These are phyloP conservation scores for Hyaloscypha bicolor DNA, from an alignment of 495 filamentous ascomycete genomes.

Conservation along the genomic window DNA sequence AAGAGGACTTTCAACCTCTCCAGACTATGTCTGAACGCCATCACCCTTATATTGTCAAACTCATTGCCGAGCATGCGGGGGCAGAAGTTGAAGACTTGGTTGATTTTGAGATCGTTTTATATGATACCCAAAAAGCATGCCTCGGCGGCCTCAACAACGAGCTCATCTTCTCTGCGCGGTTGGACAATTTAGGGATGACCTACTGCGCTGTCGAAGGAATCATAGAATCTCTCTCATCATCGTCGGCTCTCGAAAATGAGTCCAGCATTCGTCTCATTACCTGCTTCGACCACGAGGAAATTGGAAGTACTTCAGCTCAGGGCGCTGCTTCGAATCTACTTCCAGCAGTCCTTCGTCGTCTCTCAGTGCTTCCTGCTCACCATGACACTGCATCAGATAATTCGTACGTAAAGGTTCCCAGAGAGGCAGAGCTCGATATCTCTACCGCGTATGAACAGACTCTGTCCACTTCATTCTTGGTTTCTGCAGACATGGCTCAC, in stretches of 20 bases:
- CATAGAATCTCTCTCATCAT: slow-evolving; percentile 71
- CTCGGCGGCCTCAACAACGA: slow-evolving; percentile 91
- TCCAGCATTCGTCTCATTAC: slow-evolving; percentile 83
- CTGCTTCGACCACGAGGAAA: slow-evolving; percentile 97
- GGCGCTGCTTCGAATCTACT: slow-evolving; percentile 92
- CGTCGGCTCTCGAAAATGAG: slow-evolving; percentile 69
- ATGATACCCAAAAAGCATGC: slow-evolving; percentile 88
- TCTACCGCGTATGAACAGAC: slow-evolving; percentile 92
- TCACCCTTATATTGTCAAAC: slow-evolving; percentile 80
- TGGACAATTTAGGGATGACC: slow-evolving; percentile 95
- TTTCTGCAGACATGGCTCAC: slow-evolving; percentile 98
- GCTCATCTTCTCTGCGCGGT: slow-evolving; percentile 87
- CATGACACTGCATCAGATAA: slow-evolving; percentile 44
- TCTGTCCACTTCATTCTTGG: slow-evolving; percentile 85
- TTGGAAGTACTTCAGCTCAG: slow-evolving; percentile 88
- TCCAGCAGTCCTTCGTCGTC: slow-evolving; percentile 82
- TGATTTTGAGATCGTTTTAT: slow-evolving; percentile 95
- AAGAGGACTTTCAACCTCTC: slow-evolving; percentile 65
- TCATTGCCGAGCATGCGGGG: slow-evolving; percentile 80
- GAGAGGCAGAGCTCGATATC: slow-evolving; percentile 51
- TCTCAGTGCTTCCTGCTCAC: slow-evolving; percentile 72
- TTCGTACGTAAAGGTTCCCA: slow-evolving; percentile 54
- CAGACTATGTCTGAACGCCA: slow-evolving; percentile 81
- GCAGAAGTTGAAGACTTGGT: slow-evolving; percentile 70
- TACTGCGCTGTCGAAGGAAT: slow-evolving; percentile 84